A percentile compares a stretch with the other conserved stretches of the same genome.
Conservation (phyloP, 345 rosid genomes). For the Ceriops decandra region DNA sequence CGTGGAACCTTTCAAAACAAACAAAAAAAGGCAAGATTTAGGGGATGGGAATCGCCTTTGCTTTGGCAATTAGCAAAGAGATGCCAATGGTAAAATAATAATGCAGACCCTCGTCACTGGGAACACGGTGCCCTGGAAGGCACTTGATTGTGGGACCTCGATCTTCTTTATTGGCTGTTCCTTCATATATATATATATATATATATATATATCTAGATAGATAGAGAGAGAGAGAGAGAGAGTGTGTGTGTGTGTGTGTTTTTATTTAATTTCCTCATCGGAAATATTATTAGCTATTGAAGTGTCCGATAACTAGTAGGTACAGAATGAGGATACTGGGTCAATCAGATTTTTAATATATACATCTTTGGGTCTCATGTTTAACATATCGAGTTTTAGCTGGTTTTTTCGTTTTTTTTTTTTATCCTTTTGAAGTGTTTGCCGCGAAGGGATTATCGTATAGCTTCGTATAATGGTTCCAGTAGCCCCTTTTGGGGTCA, state of each 20-base stretch:
- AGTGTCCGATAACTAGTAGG: too few species aligned
- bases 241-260: not conserved
- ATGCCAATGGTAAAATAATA: not conserved
- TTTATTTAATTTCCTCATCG: not conserved
- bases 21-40: not conserved
- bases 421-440: too few species aligned
- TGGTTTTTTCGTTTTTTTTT: too few species aligned
- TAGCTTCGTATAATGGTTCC: too few species aligned
- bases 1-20: constrained; percentile 16
- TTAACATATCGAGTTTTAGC: too few species aligned
- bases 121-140: constrained; percentile 23
- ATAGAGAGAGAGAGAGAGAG: not conserved
- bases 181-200: not conserved
- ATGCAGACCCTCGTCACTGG: constrained; percentile 27
- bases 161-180: not conserved
- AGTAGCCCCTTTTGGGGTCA: too few species aligned
- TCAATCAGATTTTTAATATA: not conserved
- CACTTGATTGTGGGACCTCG: constrained; percentile 20
- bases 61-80: constrained; percentile 20
- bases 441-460: too few species aligned
- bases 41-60: constrained; percentile 16
- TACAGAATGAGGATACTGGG: too few species aligned
- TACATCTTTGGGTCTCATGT: too few species aligned
- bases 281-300: not conserved
- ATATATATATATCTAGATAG: too few species aligned